Percentiles rank a stretch among this genome's conserved stretches.
Evolutionary conservation across 257 asterid genomes (phyloP).

Genomic region (Solanum megistacrolobum): DNA sequence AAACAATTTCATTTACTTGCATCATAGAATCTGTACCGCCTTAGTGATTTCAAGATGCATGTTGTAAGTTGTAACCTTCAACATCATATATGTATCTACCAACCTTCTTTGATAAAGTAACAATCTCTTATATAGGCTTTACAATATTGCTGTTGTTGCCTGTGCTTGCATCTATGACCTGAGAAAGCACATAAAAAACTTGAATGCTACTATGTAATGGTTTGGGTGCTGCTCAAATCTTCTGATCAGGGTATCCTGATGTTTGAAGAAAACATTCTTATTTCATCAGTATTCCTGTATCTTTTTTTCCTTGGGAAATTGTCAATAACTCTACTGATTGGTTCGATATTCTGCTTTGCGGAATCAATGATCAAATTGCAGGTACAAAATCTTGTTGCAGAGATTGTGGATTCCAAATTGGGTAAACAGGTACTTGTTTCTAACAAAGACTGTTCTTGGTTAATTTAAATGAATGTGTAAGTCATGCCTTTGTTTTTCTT

Average conservation of each 20-base stretch:
- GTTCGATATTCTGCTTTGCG: not conserved
- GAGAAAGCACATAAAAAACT: not conserved
- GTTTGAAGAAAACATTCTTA: not conserved
- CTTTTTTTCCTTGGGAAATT: not conserved
- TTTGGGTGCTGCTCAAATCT: not conserved
- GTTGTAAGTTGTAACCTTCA: not conserved
- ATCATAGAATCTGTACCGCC: not conserved
- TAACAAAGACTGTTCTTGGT: not conserved
- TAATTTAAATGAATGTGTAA: not conserved
- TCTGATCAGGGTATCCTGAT: not conserved
- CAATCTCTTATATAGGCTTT: not conserved
- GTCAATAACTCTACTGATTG: not conserved
- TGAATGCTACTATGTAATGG: not conserved
- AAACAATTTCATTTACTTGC: not conserved
- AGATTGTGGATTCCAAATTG: slow-evolving; percentile 77
- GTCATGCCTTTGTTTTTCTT: not conserved
- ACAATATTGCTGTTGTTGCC: not conserved
- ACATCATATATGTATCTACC: not conserved
- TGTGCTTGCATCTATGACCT: not conserved
- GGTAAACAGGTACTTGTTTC: slow-evolving; percentile 69
- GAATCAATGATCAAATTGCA: slow-evolving; percentile 16
- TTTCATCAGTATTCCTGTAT: not conserved
- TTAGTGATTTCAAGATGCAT: not conserved
- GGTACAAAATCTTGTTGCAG: slow-evolving; percentile 94
- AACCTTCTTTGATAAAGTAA: not conserved